Evolutionary conservation across 176 grass and related monocot genomes (phyloP).

Genomic region (Thinopyrum elongatum): DNA sequence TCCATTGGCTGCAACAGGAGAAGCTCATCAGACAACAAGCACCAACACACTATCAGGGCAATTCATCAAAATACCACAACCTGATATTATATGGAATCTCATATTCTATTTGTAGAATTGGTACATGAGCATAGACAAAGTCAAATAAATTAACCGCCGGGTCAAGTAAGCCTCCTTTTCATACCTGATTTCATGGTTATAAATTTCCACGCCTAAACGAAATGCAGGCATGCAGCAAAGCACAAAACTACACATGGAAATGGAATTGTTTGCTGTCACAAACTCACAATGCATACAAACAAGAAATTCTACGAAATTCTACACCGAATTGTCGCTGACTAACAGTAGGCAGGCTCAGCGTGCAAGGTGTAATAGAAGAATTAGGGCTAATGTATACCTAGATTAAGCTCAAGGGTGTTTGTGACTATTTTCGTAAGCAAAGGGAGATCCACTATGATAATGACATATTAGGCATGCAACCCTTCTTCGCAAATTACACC

Average conservation of each 20-base stretch:
- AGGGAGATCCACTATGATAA: neutral
- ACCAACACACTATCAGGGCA: neutral
- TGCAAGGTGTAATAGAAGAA: neutral
- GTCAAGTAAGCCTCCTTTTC: neutral
- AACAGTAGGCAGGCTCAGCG: neutral
- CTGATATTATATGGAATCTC: neutral
- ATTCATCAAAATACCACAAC: neutral
- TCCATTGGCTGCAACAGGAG: constrained; percentile 43
- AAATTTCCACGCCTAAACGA: neutral
- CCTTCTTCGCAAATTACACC: neutral
- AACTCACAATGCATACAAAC: constrained; percentile 2
- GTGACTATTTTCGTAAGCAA: neutral
- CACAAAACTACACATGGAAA: neutral
- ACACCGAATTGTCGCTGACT: neutral
- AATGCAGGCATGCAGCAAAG: neutral
- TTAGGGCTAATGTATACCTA: neutral
- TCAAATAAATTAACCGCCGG: neutral
- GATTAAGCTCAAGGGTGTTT: neutral
- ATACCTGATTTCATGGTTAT: neutral
- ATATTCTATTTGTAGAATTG: constrained; percentile 2
- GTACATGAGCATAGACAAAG: constrained; percentile 13
- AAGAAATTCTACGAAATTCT: neutral
- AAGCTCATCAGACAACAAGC: constrained; percentile 29
- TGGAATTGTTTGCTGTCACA: neutral
- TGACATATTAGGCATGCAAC: neutral